These are phyloP conservation scores for Alternaria ethzedia DNA, from an alignment of 2,329 filamentous ascomycete species.

Conservation along the genomic window DNA sequence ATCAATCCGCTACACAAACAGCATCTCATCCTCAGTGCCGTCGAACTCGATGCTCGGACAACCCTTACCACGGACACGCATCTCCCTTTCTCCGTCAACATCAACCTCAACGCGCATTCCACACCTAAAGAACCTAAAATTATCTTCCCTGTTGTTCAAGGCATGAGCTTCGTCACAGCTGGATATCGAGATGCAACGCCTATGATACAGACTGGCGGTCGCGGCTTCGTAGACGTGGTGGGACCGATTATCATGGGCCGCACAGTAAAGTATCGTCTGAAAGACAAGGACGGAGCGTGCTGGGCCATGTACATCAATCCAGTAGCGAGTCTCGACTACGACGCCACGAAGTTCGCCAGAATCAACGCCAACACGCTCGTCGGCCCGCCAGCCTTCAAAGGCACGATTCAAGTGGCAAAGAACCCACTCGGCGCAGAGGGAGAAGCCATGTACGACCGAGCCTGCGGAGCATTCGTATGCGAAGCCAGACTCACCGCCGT, in stretches of 20 bases:
- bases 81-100: conserved; percentile 66
- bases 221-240: conserved; percentile 74
- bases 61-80: conserved; percentile 60
- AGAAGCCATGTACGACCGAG: conserved; percentile 75
- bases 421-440: conserved; percentile 64
- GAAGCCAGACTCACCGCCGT: conserved; percentile 69
- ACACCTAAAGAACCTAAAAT: conserved; percentile 65
- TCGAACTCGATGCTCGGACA: conserved; percentile 70
- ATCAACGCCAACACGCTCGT: conserved; percentile 69
- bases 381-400: conserved; percentile 72
- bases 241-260: conserved; percentile 64
- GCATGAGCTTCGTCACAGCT: conserved; percentile 85
- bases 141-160: conserved; percentile 84
- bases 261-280: conserved; percentile 77
- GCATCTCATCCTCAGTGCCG: conserved; percentile 78
- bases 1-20: conserved; percentile 79
- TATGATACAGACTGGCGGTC: conserved; percentile 70
- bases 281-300: conserved; percentile 67
- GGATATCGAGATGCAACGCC: conserved; percentile 75
- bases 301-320: conserved; percentile 80
- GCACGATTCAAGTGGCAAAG: conserved; percentile 84
- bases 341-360: conserved; percentile 67
- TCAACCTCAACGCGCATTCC: conserved; percentile 66
- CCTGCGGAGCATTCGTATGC: conserved; percentile 76
- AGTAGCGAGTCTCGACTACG: conserved; percentile 61